Conservation (phyloP, 2,329 filamentous ascomycete species). For the Boeremia exigua region DNA sequence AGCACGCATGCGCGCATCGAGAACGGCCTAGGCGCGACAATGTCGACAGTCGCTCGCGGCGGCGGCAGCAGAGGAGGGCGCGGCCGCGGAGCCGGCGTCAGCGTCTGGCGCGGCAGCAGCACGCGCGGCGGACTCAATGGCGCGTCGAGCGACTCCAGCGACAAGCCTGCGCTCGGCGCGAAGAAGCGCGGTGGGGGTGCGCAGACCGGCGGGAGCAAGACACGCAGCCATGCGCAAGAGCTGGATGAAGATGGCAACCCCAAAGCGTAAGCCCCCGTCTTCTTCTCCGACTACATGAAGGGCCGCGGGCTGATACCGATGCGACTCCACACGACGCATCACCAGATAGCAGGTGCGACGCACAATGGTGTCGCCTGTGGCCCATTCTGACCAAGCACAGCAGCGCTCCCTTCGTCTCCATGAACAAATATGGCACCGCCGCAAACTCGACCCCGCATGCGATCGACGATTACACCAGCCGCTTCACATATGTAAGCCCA, state of each 20-base stretch:
- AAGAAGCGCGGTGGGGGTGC: constrained; percentile 17
- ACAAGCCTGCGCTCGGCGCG: constrained; percentile 5
- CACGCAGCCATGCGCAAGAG: constrained; percentile 6
- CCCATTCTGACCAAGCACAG: constrained; percentile 25
- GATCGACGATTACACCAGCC: constrained; percentile 31
- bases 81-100: constrained; percentile 23
- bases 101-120: constrained; percentile 13
- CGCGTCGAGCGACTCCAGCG: constrained; percentile 8
- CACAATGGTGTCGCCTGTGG: constrained; percentile 26
- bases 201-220: constrained; percentile 1
- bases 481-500: constrained; percentile 34
- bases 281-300: not conserved
- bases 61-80: constrained; percentile 28
- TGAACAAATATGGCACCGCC: constrained; percentile 8
- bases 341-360: not conserved
- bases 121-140: constrained; percentile 25
- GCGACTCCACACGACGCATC: not conserved
- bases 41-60: constrained; percentile 37
- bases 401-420: constrained; percentile 15
- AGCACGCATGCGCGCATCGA: constrained; percentile 20
- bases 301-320: constrained; percentile 3
- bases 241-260: constrained; percentile 6
- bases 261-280: constrained; percentile 13
- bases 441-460: constrained; percentile 32
- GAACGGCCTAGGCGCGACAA: constrained; percentile 28